Conservation (phyloP, 495 filamentous ascomycete species). For the Penicillium dipodomyicola region DNA sequence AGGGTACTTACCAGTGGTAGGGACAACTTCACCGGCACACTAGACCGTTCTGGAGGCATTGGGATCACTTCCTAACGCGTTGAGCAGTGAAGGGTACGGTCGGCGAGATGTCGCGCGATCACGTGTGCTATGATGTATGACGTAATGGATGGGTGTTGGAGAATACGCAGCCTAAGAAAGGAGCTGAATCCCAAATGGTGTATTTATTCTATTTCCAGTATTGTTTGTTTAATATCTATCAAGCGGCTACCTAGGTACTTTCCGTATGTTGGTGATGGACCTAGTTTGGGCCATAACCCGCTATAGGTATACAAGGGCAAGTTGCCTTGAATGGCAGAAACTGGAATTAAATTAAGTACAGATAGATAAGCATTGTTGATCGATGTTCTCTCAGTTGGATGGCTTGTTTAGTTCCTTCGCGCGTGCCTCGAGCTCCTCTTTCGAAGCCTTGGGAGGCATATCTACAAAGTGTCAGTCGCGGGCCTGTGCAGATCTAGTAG, state of each 20-base stretch:
- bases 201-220: background rate
- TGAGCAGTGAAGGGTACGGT: background rate
- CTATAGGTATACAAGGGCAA: background rate
- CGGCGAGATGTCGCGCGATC: constrained; percentile 25
- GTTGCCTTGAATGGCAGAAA: background rate
- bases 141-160: constrained; percentile 25
- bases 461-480: constrained; percentile 31
- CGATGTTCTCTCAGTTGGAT: background rate
- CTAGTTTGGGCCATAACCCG: background rate
- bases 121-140: constrained; percentile 42
- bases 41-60: constrained; percentile 58
- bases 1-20: constrained; percentile 69
- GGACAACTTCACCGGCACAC: constrained; percentile 82
- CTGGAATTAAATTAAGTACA: background rate
- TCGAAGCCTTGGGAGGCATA: constrained; percentile 57
- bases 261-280: background rate
- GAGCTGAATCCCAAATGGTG: background rate
- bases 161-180: background rate
- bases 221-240: background rate
- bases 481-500: background rate
- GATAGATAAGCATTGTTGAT: background rate
- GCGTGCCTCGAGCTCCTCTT: constrained; percentile 64
- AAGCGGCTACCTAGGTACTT: no score
- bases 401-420: constrained; percentile 65
- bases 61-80: constrained; percentile 38